Percentiles rank a stretch among this genome's conserved stretches.
phyloP scores from a whole-genome alignment of 163 green algal species.

The Coccomyxa subellipsoidea region DNA sequence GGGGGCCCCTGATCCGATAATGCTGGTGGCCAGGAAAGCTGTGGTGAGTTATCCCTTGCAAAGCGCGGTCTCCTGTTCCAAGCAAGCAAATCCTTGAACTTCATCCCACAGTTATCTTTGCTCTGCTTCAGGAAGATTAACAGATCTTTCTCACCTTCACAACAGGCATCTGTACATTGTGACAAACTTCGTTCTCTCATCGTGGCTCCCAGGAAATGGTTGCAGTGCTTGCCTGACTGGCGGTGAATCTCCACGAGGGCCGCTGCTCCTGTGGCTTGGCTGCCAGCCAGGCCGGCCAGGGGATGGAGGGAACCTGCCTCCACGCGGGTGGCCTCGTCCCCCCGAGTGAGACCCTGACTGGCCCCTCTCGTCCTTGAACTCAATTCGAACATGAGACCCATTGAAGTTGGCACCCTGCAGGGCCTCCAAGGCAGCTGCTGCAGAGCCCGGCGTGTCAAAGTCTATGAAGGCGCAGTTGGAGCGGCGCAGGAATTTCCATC shows the following conservation, averaged over 20 bases:
- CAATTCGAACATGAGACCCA: not conserved
- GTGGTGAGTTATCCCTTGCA: not conserved
- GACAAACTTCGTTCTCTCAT: too few species aligned
- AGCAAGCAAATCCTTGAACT: not conserved
- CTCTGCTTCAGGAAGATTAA: too few species aligned
- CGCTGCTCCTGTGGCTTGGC: not conserved
- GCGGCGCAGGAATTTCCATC: not conserved
- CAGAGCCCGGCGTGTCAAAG: not conserved
- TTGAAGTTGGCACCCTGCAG: not conserved
- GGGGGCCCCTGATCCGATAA: too few species aligned
- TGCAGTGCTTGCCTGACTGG: not conserved
- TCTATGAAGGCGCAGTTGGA: constrained; percentile 13
- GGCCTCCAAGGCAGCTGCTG: not conserved
- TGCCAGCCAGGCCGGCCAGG: not conserved
- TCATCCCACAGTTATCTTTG: not conserved
- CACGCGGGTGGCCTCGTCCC: not conserved
- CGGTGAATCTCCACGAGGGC: not conserved
- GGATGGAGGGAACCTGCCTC: not conserved
- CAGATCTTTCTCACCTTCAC: too few species aligned
- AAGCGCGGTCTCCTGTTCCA: not conserved
- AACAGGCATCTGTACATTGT: too few species aligned
- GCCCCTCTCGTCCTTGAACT: constrained; percentile 7
- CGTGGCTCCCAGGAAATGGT: too few species aligned
- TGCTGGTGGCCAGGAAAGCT: not conserved
- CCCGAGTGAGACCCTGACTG: not conserved